phyloP scores from a whole-genome alignment of 257 asterid species.

The Solanum tarijense region DNA sequence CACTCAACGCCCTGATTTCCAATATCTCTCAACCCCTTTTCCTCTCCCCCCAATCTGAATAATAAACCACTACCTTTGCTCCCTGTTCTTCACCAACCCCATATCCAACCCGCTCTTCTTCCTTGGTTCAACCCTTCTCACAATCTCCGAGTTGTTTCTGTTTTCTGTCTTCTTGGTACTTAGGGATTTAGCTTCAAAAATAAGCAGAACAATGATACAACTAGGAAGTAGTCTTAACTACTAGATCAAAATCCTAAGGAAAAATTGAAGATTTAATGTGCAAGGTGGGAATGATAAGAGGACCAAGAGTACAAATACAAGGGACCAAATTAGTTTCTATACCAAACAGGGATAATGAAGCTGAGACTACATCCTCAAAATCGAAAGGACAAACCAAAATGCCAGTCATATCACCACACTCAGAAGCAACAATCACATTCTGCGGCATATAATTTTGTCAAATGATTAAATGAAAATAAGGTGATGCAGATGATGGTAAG shows the following conservation, averaged over 20 bases:
- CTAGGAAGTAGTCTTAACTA: neutral
- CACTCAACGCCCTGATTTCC: neutral
- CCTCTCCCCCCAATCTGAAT: neutral
- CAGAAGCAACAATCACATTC: neutral
- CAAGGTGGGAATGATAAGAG: neutral
- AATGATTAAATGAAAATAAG: neutral
- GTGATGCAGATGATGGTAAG: neutral
- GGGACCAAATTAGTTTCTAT: neutral
- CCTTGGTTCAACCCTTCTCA: neutral
- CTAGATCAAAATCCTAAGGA: neutral
- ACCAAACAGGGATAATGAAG: neutral
- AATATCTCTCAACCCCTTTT: neutral
- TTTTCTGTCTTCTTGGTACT: neutral
- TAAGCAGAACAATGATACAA: neutral
- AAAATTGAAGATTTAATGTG: neutral
- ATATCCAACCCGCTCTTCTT: neutral
- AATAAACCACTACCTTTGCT: neutral
- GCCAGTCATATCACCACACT: neutral
- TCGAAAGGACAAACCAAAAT: neutral
- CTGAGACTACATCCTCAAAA: neutral
- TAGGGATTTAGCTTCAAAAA: neutral
- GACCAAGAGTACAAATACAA: neutral
- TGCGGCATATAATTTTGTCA: neutral
- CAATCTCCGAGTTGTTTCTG: neutral
- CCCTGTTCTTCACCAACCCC: neutral